Evolutionary conservation across 2,329 filamentous ascomycete genomes (phyloP), one percentile per base, ranked within the genome.

Genomic region (Cercospora sesami): DNA sequence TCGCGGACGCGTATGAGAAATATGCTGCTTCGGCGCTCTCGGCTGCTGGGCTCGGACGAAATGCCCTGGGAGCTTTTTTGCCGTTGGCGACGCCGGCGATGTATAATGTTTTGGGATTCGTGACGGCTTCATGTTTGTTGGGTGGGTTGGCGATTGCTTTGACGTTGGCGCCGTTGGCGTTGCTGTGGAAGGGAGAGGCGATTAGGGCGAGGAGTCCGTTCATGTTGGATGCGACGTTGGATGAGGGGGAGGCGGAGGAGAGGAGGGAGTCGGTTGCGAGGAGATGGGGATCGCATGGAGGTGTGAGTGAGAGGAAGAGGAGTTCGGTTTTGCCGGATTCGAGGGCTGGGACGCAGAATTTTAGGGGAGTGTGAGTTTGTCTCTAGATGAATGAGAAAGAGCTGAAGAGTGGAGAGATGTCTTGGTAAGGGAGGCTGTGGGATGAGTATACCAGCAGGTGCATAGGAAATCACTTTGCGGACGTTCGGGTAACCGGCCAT

Each of bases 1-100:
- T 84, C 10, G 78, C 82, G 0, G 83, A 85, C 69, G 78, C 81
- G 1, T 85, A 85, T 66, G 77, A 78, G 10, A 81, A 81, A 63
- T 84, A 83, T 68, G 81, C 83, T 3, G 82, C 79, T 0, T 83
- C 80, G 33, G 81, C 82, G 0, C 77, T 83, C 9, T 81, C 80
- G 0, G 82, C 81, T 0, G 78, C 81, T 2, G 80, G 78, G 0
- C 77, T 84, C 26, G 77, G 80, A 4, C 81, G 84, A 69, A 85
- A 85, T 65, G 64, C 79, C 0, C 80, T 82, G 39, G 79, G 81
- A 0, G 83, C 81, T 0, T 82, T 83, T 51, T 71, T 84, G 36
- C 82, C 82, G 1, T 71, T 85, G 16, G 81, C 81, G 0, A 79
- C 81, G 8, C 78, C 80, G 63, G 77, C 73, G 18, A 78, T 84